Percentiles rank a stretch among this genome's conserved stretches.
These are phyloP conservation scores for Globisporangium rhizosaccharum DNA, from an alignment of 352 stramenopile species.

Conservation along the genomic window DNA sequence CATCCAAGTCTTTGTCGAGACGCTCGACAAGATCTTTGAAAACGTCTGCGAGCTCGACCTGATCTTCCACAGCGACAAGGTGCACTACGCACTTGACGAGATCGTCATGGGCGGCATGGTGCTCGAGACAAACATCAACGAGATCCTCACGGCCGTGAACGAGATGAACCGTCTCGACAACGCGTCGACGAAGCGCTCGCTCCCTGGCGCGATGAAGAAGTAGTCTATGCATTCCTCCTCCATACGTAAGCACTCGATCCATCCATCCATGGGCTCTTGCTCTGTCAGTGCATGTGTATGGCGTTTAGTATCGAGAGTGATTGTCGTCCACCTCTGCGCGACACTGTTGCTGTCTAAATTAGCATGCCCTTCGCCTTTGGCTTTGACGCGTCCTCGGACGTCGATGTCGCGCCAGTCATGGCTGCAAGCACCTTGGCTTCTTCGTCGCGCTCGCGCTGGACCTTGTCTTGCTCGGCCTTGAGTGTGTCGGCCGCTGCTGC, in stretches of 20 bases:
- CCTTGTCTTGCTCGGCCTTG: slow-evolving; percentile 29
- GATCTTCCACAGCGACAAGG: slow-evolving; percentile 98
- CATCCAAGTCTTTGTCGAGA: slow-evolving; percentile 97
- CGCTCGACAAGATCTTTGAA: slow-evolving; percentile 98
- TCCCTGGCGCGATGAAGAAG: slow-evolving; percentile 71
- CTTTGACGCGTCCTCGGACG: slow-evolving; percentile 20
- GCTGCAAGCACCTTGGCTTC: slow-evolving; percentile 32
- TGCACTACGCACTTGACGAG: slow-evolving; percentile 97
- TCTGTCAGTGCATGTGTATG: background rate
- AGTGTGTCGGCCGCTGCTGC: slow-evolving; percentile 18
- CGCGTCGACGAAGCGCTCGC: slow-evolving; percentile 69
- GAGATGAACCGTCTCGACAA: slow-evolving; percentile 95
- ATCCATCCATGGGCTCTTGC: background rate
- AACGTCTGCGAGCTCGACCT: slow-evolving; percentile 99
- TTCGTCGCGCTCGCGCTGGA: slow-evolving; percentile 39
- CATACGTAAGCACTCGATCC: slow-evolving; percentile 4
- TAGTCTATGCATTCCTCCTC: slow-evolving; percentile 9
- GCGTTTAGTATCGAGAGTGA: background rate
- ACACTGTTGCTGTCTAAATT: slow-evolving; percentile 37
- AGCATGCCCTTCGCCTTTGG: slow-evolving; percentile 46
- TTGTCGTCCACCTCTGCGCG: background rate
- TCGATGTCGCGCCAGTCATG: slow-evolving; percentile 6
- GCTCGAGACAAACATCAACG: slow-evolving; percentile 98
- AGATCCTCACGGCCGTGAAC: slow-evolving; percentile 95
- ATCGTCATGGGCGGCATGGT: slow-evolving; percentile 99